Base-by-base conservation (phyloP, 176 grass and related monocot species). In the Phoenix roebelenii region DNA sequence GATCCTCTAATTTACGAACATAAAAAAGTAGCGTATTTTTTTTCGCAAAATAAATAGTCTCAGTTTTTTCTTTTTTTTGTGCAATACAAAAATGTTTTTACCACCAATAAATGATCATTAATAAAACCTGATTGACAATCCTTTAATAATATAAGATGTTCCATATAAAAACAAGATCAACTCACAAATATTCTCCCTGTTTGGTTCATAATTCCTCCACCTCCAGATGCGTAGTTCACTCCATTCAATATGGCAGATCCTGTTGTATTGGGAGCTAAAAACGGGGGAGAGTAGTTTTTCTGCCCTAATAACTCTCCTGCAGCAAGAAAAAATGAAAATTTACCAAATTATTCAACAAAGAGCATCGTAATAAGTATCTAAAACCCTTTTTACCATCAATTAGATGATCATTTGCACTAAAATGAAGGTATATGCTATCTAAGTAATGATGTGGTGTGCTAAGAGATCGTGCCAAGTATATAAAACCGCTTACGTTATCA, bases 171-270 rank as follows among this genome's bases (percentile, higher is more conserved):
- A 60, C 48, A 60, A 32, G 24, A 54, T 61, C 12, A 14, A 72
- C 85, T 50, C 70, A 95, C 85, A 58, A 97, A 98, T 14, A 92
- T 23, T 55, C 52, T 58, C n/a, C 93, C 87, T 0, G 87, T 91
- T 1, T 49, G 76, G 73, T 92, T 98, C 22, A 97, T 73, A 20
- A 91, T 92, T n/a, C 93, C 93, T 3, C 69, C 87, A 1, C 93
- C 93, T 16, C 93, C 93, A 0, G 93, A 91, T 18, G 93, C 93
- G 69, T 91, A 97, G 74, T 97, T 98, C 5, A 98, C 93, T 64
- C 93, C 93, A 55, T 83, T 77, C 0, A 98, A 65, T 50, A 98
- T 48, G 1, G 65, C 75, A 3, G 66, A 63, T 48, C 93, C 93
- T 26, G 84, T 74, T 4, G 84, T 74, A 75, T 98, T 85, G 15